Base-by-base conservation (phyloP, 805 yeast genomes). In the Lipomyces japonicus region DNA sequence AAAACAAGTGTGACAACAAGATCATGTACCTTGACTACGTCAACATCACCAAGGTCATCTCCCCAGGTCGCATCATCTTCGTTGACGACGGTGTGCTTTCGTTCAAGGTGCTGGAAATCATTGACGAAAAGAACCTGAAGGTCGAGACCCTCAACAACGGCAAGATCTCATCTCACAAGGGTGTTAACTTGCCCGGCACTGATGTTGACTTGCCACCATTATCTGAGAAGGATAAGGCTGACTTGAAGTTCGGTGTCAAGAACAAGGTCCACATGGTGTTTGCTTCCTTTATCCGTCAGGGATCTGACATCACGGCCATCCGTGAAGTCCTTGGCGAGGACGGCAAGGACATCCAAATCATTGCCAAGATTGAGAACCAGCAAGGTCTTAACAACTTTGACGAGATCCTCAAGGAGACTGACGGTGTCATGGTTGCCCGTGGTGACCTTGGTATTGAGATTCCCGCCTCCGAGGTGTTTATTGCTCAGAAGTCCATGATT, bases 331-430 rank as follows among this genome's bases (percentile, higher is more conserved):
- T 93, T 64, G 97, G 97, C 70, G 96, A 89, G 75, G 95, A 88
- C 47, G 98, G 98, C 71, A 84, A 83, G 74, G 86, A 87, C 68
- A 86, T 93, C 73, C 95, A 93, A 80, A 89, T 93, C 76, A 90
- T 93, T 65, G 84, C 88, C 71, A 93, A 93, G 81, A 91, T 93
- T 70, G 98, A 93, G 80, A 90, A 89, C 80, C 97, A 91, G 78
- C 98, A 93, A 76, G 98, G 98, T 80, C 97, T 93, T 67, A 90
- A 93, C 86, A 93, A 93, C 83, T 93, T 93, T 70, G 98, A 93
- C 73, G 97, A 87, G 58, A 93, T 93, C 69, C 82, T 93, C 70
- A 71, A 71, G 66, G 95, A 82, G 73, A 93, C 98, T 58, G 98
- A 93, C 71, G 98, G 97, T 79, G 96, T 93, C 68, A 93, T 93